These are phyloP conservation scores for Blastobotrys peoriensis DNA, from an alignment of 805 yeast species.

Conservation along the genomic window DNA sequence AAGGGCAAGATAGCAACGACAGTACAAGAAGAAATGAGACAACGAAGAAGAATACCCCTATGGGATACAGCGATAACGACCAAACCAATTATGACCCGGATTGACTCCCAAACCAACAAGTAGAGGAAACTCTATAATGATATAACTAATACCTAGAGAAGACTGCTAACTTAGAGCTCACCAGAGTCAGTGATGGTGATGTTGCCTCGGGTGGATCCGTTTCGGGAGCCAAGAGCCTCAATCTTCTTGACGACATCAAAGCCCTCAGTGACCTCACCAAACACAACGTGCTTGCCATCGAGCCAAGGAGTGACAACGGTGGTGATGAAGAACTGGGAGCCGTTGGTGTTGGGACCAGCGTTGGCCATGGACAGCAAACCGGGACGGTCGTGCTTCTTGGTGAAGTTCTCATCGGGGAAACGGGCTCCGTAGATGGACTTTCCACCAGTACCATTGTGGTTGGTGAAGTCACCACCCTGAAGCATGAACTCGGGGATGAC, in stretches of 20 bases:
- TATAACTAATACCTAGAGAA: no score
- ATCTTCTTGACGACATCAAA: slow-evolving; percentile 77
- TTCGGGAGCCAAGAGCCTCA: slow-evolving; percentile 64
- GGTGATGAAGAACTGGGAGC: slow-evolving; percentile 95
- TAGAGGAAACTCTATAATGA: no score
- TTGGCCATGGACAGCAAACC: slow-evolving; percentile 93
- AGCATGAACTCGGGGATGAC: slow-evolving; percentile 95
- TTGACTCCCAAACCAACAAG: no score
- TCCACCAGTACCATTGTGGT: slow-evolving; percentile 91
- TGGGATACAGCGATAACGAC: no score
- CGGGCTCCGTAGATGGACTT: slow-evolving; percentile 69
- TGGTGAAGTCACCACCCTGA: slow-evolving; percentile 89
- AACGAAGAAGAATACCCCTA: no score
- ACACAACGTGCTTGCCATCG: slow-evolving; percentile 92
- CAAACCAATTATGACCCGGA: no score
- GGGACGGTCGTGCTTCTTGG: slow-evolving; percentile 68
- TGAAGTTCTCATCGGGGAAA: slow-evolving; percentile 73
- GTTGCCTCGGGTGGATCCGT: slow-evolving; percentile 61
- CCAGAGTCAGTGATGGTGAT: slow-evolving; percentile 61
- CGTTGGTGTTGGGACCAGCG: slow-evolving; percentile 97
- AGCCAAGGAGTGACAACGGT: slow-evolving; percentile 84
- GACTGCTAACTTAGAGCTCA: slow-evolving; percentile 50
- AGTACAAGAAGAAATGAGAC: neutral
- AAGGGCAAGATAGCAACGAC: neutral
- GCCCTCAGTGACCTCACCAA: slow-evolving; percentile 88